Conservation (phyloP, 257 asterid genomes). For the Fraxinus anomala region DNA sequence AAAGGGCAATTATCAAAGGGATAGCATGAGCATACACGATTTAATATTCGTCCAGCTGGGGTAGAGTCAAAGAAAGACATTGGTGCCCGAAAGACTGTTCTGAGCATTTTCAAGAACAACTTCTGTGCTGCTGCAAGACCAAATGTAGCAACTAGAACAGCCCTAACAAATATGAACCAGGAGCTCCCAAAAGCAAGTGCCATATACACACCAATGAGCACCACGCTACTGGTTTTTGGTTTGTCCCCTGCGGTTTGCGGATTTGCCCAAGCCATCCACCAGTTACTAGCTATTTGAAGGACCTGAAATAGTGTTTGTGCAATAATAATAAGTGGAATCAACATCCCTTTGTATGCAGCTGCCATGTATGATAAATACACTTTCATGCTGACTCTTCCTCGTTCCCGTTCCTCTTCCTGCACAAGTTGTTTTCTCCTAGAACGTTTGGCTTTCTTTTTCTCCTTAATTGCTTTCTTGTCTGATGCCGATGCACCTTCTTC, state of each 20-base stretch:
- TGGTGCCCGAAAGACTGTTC: slow-evolving; percentile 76
- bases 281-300: slow-evolving; percentile 97
- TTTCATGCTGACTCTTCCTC: slow-evolving; percentile 97
- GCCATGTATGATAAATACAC: slow-evolving; percentile 89
- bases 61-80: slow-evolving; percentile 99
- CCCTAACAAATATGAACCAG: slow-evolving; percentile 85
- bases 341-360: slow-evolving; percentile 91
- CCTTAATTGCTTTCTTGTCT: slow-evolving; percentile 75
- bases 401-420: slow-evolving; percentile 97
- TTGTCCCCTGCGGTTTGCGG: slow-evolving; percentile 87
- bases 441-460: slow-evolving; percentile 87
- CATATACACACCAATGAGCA: slow-evolving; percentile 84
- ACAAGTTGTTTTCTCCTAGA: slow-evolving; percentile 89
- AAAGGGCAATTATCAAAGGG: neutral
- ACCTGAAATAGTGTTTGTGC: slow-evolving; percentile 92
- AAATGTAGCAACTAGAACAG: slow-evolving; percentile 93
- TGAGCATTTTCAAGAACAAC: slow-evolving; percentile 77
- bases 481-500: slow-evolving; percentile 66
- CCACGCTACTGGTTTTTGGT: slow-evolving; percentile 70
- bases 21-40: slow-evolving; percentile 65
- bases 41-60: slow-evolving; percentile 90
- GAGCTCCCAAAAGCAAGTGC: slow-evolving; percentile 99
- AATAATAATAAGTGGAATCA: slow-evolving; percentile 80
- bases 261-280: slow-evolving; percentile 99
- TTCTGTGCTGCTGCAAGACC: slow-evolving; percentile 98